phyloP scores from a whole-genome alignment of 345 rosid species.

The Lepidium didymum region DNA sequence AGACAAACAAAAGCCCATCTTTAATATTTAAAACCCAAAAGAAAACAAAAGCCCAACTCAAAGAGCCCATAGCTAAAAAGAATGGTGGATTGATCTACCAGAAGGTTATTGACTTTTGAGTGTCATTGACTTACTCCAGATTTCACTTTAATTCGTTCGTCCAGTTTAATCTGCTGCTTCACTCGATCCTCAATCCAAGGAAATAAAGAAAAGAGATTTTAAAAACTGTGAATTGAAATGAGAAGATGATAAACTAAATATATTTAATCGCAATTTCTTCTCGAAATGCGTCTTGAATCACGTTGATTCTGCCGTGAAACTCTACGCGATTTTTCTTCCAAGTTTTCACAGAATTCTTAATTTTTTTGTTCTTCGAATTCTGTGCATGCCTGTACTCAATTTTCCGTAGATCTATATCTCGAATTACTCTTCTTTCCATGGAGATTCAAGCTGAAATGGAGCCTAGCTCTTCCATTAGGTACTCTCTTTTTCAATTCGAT shows the following conservation, averaged over 20 bases:
- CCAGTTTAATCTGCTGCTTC: not conserved
- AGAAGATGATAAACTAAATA: not conserved
- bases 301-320: constrained; percentile 15
- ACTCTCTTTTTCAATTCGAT: not conserved
- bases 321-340: not conserved
- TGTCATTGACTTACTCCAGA: not conserved
- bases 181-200: constrained; percentile 27
- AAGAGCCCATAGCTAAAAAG: too few relatives aligned
- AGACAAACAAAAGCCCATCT: too few relatives aligned
- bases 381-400: constrained; percentile 1
- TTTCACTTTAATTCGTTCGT: not conserved
- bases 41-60: not conserved
- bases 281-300: constrained; percentile 19
- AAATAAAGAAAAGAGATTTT: not conserved
- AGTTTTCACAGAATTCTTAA: not conserved
- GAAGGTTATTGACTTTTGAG: not conserved
- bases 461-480: constrained; percentile 36
- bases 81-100: not conserved
- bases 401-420: not conserved
- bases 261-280: constrained; percentile 1
- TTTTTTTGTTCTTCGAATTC: not conserved
- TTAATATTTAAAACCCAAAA: not conserved
- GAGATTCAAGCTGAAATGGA: constrained; percentile 34
- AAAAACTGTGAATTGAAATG: not conserved
- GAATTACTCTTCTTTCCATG: constrained; percentile 21